Conservation (phyloP, 352 stramenopile genomes). For the Thalassiosira delicatula region DNA sequence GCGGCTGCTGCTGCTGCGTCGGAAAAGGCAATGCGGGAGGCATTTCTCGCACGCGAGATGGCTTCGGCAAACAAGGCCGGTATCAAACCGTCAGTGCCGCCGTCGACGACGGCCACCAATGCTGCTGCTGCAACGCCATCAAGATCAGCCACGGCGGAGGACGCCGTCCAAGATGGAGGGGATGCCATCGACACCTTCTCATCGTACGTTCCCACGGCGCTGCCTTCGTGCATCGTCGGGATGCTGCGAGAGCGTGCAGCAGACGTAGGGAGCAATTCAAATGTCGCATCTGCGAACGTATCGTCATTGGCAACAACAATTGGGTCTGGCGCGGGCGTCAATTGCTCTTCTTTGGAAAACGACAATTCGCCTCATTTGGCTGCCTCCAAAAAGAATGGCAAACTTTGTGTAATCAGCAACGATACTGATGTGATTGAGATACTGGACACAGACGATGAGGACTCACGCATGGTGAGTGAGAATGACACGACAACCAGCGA, state of each 20-base stretch:
- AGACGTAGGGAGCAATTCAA: too few species aligned
- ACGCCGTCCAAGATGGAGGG: constrained; percentile 42
- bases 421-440: constrained; percentile 45
- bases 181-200: constrained; percentile 64
- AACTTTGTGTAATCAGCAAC: too few species aligned
- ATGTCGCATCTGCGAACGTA: too few species aligned
- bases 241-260: constrained; percentile 15
- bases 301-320: not conserved
- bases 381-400: too few species aligned
- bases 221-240: constrained; percentile 44
- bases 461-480: not conserved
- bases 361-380: not conserved
- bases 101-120: too few species aligned
- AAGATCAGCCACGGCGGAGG: constrained; percentile 38
- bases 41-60: too few species aligned
- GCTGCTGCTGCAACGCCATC: not conserved
- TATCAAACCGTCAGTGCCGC: too few species aligned
- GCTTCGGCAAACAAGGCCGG: too few species aligned
- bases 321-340: not conserved
- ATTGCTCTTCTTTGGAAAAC: constrained; percentile 10
- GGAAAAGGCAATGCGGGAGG: too few species aligned
- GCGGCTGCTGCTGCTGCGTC: too few species aligned
- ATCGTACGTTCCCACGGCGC: constrained; percentile 48
- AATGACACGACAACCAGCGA: not conserved
- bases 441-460: constrained; percentile 46